Evolutionary conservation across 2,329 filamentous ascomycete genomes (phyloP).

Genomic region (Botrytis byssoidea): DNA sequence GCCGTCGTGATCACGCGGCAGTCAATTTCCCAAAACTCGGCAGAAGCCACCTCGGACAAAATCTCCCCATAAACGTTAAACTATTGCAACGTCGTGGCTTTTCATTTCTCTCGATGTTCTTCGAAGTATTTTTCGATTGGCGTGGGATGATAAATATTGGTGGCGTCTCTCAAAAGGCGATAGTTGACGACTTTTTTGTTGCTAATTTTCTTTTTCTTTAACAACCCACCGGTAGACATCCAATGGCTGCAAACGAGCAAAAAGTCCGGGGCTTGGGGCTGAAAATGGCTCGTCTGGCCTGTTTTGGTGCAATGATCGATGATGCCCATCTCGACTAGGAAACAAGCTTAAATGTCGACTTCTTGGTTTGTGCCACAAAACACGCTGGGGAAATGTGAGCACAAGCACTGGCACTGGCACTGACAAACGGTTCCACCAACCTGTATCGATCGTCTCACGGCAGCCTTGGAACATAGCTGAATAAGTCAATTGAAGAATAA

Average conservation of each 20-base stretch:
- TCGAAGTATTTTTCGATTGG: not conserved
- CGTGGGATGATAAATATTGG: conserved; percentile 15
- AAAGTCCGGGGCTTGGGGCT: conserved; percentile 18
- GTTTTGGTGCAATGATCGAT: not conserved
- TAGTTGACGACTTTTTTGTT: not conserved
- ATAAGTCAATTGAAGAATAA: not conserved
- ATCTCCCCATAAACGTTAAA: conserved; percentile 12
- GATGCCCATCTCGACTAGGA: conserved; percentile 7
- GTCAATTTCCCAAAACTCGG: conserved; percentile 8
- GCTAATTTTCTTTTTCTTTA: conserved; percentile 1
- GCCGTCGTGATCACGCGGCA: conserved; percentile 14
- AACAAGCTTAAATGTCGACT: conserved; percentile 18
- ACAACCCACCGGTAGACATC: not conserved
- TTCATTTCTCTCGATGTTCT: conserved; percentile 4
- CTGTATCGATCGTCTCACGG: conserved; percentile 5
- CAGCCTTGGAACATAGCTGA: conserved; percentile 18
- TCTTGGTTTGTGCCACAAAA: conserved; percentile 8
- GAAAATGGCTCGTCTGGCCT: conserved; percentile 20
- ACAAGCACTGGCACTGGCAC: not conserved
- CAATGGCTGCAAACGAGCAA: not conserved
- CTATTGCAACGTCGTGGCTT: conserved; percentile 16
- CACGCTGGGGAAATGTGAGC: conserved; percentile 7
- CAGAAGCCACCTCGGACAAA: conserved; percentile 12
- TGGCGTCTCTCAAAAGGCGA: conserved; percentile 13
- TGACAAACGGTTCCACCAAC: conserved; percentile 15